Evolutionary conservation across 176 grass and related monocot species (phyloP).

Genomic region (Ensete glaucum): DNA sequence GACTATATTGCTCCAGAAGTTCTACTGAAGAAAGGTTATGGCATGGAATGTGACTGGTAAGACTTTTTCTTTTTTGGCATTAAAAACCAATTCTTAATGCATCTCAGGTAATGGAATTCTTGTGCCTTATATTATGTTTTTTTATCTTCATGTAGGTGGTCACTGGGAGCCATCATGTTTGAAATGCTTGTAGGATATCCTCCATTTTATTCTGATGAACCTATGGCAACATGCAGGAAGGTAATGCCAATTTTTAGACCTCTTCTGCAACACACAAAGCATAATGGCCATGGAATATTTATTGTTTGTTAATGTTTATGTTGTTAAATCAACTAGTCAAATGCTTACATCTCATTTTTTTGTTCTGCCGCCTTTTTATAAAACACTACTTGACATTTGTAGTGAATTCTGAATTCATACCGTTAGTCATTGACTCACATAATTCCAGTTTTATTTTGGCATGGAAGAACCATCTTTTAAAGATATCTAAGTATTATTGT

Average conservation of each 20-base stretch:
- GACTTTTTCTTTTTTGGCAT: not conserved
- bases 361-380: not conserved
- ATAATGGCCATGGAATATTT: not conserved
- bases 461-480: not conserved
- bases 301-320: not conserved
- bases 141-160: constrained; percentile 15
- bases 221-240: constrained; percentile 28
- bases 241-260: not conserved
- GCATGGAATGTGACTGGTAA: constrained; percentile 24
- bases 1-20: constrained; percentile 77
- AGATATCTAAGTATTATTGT: not conserved
- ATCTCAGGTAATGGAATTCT: not conserved
- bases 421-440: not conserved
- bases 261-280: not conserved
- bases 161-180: constrained; percentile 23
- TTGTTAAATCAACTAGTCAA: not conserved
- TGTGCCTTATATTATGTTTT: not conserved
- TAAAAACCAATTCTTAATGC: not conserved
- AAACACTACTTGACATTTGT: too few relatives aligned
- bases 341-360: not conserved
- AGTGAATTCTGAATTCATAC: too few relatives aligned
- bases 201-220: constrained; percentile 28
- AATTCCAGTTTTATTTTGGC: not conserved
- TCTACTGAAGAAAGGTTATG: constrained; percentile 24
- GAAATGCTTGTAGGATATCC: constrained; percentile 32